Evolutionary conservation across 495 filamentous ascomycete species (phyloP), one percentile per base, ranked within the genome.

Genomic region (Aspergillus biplanus): DNA sequence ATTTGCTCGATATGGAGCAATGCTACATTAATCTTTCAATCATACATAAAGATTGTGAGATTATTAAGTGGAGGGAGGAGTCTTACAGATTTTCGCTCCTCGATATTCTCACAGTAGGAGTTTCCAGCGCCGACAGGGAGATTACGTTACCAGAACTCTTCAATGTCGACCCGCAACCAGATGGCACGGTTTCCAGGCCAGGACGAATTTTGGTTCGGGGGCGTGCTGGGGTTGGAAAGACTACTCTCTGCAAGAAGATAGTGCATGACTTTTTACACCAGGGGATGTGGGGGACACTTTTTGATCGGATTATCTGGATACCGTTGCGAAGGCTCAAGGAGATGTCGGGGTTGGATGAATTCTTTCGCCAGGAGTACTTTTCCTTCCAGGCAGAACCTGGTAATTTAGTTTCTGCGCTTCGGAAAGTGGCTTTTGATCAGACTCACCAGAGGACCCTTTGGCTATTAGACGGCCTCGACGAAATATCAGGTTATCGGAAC

Each of bases 181-280:
- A 53, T 46, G 15, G 33, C 1, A 61, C 33, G 6, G 31, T 8
- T 13, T 27, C 21, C 21, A 42, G 9, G 9, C 58, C 58, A 31
- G 1, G 27, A 33, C 64, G 77, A 33, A 71, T 81, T 47, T 55
- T 80, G 48, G 80, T 81, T 58, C 69, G 72, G 50, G 78, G 78
- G 48, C 75, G 67, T 12, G 75, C 78, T 6, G 78, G 78, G 34
- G 73, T 80, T 5, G 78, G 78, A 13, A 81, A 81, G 66, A 79
- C 77, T 58, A 80, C 79, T n/a, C 63, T 80, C 15, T 80, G 76
- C 69, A 82, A 82, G 54, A 82, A 77, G 70, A 76, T 76, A 49
- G 64, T 79, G 54, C 39, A 68, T 56, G 63, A 69, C 44, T 64
- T 63, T 47, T 18, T 62, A 6, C 34, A 62, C 37, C n/a, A 33